These are phyloP conservation scores for Mycena indigotica DNA, from an alignment of 768 basidiomycete genomes.

Conservation along the genomic window DNA sequence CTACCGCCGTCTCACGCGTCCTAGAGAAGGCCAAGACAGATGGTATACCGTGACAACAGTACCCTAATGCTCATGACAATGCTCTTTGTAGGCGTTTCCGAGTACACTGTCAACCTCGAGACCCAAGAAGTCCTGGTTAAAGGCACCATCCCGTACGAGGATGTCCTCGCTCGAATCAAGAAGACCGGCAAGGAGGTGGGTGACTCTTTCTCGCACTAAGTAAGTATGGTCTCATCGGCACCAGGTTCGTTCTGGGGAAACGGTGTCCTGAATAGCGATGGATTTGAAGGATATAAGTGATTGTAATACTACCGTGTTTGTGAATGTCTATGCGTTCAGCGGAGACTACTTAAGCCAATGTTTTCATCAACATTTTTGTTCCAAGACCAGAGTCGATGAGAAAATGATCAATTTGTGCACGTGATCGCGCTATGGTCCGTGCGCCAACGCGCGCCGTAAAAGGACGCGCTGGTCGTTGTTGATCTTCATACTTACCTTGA, in stretches of 20 bases:
- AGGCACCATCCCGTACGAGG: conserved; percentile 61
- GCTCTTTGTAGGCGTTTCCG: conserved; percentile 54
- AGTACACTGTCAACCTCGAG: conserved; percentile 64
- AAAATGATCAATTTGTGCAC: too few relatives aligned
- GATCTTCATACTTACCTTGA: background rate
- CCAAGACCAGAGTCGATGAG: too few relatives aligned
- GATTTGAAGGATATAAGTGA: background rate
- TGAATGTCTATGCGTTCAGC: too few relatives aligned
- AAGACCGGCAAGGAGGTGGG: conserved; percentile 90
- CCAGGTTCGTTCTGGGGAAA: conserved; percentile 50
- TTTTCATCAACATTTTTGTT: too few relatives aligned
- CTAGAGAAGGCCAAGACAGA: conserved; percentile 66
- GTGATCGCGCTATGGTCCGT: too few relatives aligned
- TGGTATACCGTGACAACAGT: conserved; percentile 28
- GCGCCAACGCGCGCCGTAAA: too few relatives aligned
- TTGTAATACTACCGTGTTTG: too few relatives aligned
- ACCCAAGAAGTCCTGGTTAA: conserved; percentile 75
- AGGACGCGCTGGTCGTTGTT: too few relatives aligned
- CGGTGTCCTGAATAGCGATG: conserved; percentile 35
- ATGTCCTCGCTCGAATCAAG: conserved; percentile 70
- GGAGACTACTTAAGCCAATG: too few relatives aligned
- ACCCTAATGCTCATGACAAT: background rate
- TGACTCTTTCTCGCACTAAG: background rate
- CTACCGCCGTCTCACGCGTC: conserved; percentile 76
- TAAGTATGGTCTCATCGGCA: conserved; percentile 9